Conservation (phyloP, 1,284 basidiomycete genomes). For the Ustilago crameri region DNA sequence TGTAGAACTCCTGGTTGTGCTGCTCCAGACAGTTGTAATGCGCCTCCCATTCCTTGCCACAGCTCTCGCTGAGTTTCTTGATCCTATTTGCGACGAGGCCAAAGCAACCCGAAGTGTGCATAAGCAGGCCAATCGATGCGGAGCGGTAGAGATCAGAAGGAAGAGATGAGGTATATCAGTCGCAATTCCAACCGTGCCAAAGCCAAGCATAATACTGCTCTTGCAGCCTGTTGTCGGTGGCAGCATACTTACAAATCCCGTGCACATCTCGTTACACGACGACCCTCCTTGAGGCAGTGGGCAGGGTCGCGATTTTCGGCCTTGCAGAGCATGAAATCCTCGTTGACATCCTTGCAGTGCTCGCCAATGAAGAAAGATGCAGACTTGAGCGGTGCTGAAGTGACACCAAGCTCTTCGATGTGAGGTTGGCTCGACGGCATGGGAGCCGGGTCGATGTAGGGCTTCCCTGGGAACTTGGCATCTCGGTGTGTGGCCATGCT, state of each 20-base stretch:
- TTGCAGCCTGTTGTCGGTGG: not conserved
- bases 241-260: constrained; percentile 81
- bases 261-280: constrained; percentile 94
- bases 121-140: no score
- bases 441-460: constrained; percentile 65
- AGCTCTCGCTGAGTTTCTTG: constrained; percentile 90
- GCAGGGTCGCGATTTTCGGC: constrained; percentile 86
- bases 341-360: constrained; percentile 95
- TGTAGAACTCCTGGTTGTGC: constrained; percentile 96
- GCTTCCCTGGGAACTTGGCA: constrained; percentile 64
- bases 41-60: constrained; percentile 84
- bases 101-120: no score
- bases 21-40: constrained; percentile 96
- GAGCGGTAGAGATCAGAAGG: not conserved
- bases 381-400: constrained; percentile 93
- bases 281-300: constrained; percentile 94
- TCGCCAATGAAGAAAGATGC: constrained; percentile 97
- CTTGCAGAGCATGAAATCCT: constrained; percentile 99
- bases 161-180: constrained; percentile 3
- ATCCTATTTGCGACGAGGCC: constrained; percentile 73
- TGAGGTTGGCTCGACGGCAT: constrained; percentile 72
- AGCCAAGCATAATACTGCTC: not conserved
- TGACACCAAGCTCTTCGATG: constrained; percentile 88
- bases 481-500: constrained; percentile 67
- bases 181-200: not conserved